These are phyloP conservation scores for Quercus mongolica DNA, from an alignment of 306 rosid species.

Conservation along the genomic window DNA sequence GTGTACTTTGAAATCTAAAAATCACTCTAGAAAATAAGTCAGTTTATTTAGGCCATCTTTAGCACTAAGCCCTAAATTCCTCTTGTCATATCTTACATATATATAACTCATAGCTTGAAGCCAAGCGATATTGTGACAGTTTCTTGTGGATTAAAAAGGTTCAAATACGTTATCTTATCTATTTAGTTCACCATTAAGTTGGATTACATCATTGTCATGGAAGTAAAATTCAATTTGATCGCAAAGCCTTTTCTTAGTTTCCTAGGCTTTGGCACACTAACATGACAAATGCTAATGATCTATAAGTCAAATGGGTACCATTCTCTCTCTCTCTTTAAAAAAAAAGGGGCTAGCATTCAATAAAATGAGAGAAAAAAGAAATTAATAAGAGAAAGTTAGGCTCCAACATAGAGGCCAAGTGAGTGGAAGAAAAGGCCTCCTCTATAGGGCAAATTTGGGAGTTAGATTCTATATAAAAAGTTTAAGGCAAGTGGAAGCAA, in stretches of 20 bases:
- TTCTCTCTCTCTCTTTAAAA: no score
- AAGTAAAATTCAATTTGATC: background rate
- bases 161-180: no score
- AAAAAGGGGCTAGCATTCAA: background rate
- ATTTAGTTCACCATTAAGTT: no score
- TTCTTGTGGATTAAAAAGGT: no score
- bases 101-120: no score
- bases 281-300: background rate
- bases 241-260: background rate
- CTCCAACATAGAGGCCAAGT: background rate
- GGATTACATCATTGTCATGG: background rate
- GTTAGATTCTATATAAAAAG: background rate
- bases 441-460: background rate
- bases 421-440: background rate
- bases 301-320: background rate
- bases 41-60: background rate
- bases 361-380: background rate
- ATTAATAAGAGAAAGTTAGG: background rate
- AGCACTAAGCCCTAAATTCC: background rate
- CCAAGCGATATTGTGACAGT: no score
- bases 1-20: background rate
- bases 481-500: background rate
- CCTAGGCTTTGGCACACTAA: background rate
- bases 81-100: no score
- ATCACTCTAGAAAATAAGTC: background rate